Evolutionary conservation across 805 yeast species (phyloP).

Genomic region (Danielozyma ontarioensis): DNA sequence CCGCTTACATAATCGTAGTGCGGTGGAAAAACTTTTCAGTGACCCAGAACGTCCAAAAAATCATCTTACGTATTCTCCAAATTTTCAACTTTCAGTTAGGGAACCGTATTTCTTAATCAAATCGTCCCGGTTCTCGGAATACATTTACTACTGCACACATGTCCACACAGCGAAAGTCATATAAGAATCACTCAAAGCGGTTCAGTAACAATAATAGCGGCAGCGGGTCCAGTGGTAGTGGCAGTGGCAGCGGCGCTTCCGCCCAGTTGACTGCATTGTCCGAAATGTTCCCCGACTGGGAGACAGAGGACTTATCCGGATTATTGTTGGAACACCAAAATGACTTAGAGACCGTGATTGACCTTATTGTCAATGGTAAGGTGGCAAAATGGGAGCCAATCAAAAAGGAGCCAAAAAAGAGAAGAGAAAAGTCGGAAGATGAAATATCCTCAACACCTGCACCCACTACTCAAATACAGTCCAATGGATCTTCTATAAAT

Average conservation of each 20-base stretch:
- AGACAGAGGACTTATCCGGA: slow-evolving; percentile 71
- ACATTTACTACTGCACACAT: too few relatives aligned
- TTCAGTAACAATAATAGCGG: slow-evolving; percentile 20
- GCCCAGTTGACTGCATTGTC: slow-evolving; percentile 50
- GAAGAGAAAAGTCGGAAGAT: slow-evolving; percentile 24
- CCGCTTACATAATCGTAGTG: background rate
- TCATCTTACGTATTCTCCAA: too few relatives aligned
- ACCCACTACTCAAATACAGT: slow-evolving; percentile 3
- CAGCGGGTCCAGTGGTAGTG: slow-evolving; percentile 5
- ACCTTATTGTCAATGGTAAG: slow-evolving; percentile 84
- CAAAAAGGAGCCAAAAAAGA: slow-evolving; percentile 57
- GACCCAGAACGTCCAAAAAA: background rate
- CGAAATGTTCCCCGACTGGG: slow-evolving; percentile 96
- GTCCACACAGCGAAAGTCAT: slow-evolving; percentile 34
- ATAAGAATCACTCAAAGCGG: slow-evolving; percentile 45
- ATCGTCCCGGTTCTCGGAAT: too few relatives aligned
- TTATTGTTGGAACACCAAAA: slow-evolving; percentile 69
- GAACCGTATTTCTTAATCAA: too few relatives aligned
- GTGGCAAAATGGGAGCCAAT: slow-evolving; percentile 94
- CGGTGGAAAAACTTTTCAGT: background rate
- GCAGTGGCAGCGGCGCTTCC: slow-evolving; percentile 6
- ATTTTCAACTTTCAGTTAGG: too few relatives aligned
- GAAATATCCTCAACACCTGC: slow-evolving; percentile 5
- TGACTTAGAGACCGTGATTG: slow-evolving; percentile 75
- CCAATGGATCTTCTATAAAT: slow-evolving; percentile 4